A percentile compares a stretch with the other conserved stretches of the same genome.
Conservation (phyloP, 345 rosid species). For the Cardiospermum halicacabum region DNA sequence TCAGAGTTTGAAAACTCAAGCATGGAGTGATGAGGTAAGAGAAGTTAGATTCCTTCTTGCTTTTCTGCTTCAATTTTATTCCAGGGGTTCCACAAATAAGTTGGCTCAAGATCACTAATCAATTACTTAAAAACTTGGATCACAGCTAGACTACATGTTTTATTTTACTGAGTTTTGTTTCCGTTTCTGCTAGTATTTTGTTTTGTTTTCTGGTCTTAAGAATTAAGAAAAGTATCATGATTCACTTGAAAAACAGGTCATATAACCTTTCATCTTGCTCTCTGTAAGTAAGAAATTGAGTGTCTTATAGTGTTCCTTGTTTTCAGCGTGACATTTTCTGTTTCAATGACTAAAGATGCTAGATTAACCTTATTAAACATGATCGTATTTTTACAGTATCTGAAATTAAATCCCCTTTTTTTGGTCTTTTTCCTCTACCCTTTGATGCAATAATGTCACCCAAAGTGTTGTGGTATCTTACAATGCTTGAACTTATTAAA, state of each 20-base stretch:
- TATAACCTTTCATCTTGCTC: background rate
- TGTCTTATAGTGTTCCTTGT: background rate
- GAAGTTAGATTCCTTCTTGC: background rate
- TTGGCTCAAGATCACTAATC: background rate
- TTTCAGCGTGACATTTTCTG: background rate
- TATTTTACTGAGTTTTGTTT: no score
- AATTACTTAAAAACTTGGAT: background rate
- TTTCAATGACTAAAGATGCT: background rate
- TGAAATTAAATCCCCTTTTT: background rate
- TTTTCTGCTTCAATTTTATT: background rate
- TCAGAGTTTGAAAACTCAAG: constrained; percentile 84
- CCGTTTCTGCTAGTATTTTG: no score
- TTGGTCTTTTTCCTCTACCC: constrained; percentile 1
- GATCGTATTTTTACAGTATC: background rate
- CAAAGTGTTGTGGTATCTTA: background rate
- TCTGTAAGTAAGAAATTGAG: background rate
- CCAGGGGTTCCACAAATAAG: background rate
- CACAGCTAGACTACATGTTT: background rate
- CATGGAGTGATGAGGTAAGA: constrained; percentile 98
- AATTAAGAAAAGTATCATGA: background rate
- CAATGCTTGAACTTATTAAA: constrained; percentile 7
- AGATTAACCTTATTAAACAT: background rate
- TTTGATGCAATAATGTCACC: background rate
- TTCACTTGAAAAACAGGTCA: no score
- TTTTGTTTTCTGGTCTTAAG: background rate